These are phyloP conservation scores for Aspergillus caelatus DNA, from an alignment of 2,329 filamentous ascomycete species.

Conservation along the genomic window DNA sequence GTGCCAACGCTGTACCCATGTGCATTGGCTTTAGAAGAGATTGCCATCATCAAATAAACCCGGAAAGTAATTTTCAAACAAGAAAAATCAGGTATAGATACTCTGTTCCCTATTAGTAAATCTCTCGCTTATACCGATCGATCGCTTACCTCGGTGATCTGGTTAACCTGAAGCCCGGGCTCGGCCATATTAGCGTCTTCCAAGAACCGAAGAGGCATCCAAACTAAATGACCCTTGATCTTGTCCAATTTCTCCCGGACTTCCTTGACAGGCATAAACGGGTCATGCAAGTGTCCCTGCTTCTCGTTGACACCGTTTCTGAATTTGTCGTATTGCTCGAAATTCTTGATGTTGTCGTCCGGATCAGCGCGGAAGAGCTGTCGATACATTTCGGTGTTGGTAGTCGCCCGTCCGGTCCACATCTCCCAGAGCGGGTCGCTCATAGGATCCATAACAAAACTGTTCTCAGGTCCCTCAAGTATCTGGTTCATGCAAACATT, in stretches of 20 bases:
- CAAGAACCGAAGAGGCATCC: slow-evolving; percentile 92
- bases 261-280: slow-evolving; percentile 71
- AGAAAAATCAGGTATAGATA: slow-evolving; percentile 33
- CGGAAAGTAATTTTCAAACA: neutral
- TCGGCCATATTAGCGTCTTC: slow-evolving; percentile 87
- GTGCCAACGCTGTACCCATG: neutral
- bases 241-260: slow-evolving; percentile 75
- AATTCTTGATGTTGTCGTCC: slow-evolving; percentile 84
- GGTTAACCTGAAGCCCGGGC: slow-evolving; percentile 81
- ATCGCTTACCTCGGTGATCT: slow-evolving; percentile 77
- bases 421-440: slow-evolving; percentile 67
- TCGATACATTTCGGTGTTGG: slow-evolving; percentile 79
- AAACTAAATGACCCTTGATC: slow-evolving; percentile 86
- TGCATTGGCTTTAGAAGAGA: neutral
- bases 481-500: slow-evolving; percentile 71
- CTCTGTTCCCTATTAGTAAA: slow-evolving; percentile 22
- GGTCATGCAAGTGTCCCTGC: slow-evolving; percentile 84
- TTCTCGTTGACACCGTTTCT: slow-evolving; percentile 66
- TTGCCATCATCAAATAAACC: neutral
- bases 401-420: slow-evolving; percentile 73
- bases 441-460: slow-evolving; percentile 74
- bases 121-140: no score
- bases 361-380: slow-evolving; percentile 87
- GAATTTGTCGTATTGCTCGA: slow-evolving; percentile 86
- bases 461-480: slow-evolving; percentile 69